Evolutionary conservation across 768 basidiomycete species (phyloP).

Genomic region (Pulveroboletus sp.): DNA sequence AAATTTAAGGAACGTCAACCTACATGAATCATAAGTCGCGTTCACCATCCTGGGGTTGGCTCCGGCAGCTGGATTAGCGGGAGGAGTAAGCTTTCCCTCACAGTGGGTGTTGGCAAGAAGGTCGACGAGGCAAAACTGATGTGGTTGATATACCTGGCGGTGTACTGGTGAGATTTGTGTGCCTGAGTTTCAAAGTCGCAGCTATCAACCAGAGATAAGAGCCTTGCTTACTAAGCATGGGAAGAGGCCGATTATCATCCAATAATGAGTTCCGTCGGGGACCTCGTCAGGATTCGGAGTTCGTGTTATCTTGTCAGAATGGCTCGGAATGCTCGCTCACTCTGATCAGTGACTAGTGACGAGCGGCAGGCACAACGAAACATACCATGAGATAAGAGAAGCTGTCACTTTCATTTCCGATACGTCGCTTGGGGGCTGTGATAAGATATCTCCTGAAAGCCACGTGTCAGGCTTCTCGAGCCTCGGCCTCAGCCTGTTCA

Average conservation of each 20-base stretch:
- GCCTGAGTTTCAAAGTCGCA: background rate
- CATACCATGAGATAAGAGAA: slow-evolving; percentile 14
- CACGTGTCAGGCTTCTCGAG: no score
- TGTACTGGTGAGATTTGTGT: slow-evolving; percentile 17
- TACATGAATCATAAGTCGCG: slow-evolving; percentile 40
- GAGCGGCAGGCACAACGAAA: slow-evolving; percentile 10
- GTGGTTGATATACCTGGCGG: slow-evolving; percentile 21
- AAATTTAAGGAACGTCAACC: slow-evolving; percentile 5
- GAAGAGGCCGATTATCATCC: slow-evolving; percentile 20
- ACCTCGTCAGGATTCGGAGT: background rate
- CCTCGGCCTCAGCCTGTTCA: no score
- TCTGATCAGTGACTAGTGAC: background rate
- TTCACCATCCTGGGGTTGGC: slow-evolving; percentile 37
- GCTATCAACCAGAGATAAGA: slow-evolving; percentile 21
- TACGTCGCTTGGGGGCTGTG: background rate
- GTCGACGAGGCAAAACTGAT: background rate
- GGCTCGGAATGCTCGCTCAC: background rate
- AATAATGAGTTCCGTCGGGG: slow-evolving; percentile 8
- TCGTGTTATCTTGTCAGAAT: slow-evolving; percentile 20
- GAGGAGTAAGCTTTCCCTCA: background rate
- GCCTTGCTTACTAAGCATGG: slow-evolving; percentile 15
- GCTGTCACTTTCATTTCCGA: slow-evolving; percentile 4
- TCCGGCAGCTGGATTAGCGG: background rate
- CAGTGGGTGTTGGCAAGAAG: slow-evolving; percentile 4
- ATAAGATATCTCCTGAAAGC: background rate